These are phyloP conservation scores for Elongisporangium undulatum DNA, from an alignment of 352 stramenopile genomes.

Conservation along the genomic window DNA sequence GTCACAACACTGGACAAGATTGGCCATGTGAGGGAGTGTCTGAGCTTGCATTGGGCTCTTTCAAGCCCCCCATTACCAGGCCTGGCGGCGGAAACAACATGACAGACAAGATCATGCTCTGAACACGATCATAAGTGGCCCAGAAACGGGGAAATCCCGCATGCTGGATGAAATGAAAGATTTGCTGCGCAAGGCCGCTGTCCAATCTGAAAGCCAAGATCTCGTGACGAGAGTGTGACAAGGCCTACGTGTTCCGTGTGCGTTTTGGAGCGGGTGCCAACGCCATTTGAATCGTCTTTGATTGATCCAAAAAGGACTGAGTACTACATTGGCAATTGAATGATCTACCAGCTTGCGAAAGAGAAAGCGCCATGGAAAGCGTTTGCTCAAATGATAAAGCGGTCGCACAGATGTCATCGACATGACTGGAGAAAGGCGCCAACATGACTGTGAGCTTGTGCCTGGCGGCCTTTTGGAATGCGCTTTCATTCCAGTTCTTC, in stretches of 20 bases:
- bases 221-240: constrained; percentile 8
- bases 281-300: no score
- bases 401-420: background rate
- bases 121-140: constrained; percentile 9
- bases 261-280: no score
- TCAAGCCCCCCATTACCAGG: no score
- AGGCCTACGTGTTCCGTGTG: no score
- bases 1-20: no score
- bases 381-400: background rate
- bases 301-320: constrained; percentile 1
- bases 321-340: constrained; percentile 18
- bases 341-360: constrained; percentile 21
- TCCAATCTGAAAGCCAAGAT: constrained; percentile 8
- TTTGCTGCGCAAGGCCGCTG: constrained; percentile 15
- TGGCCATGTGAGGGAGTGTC: no score
- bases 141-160: constrained; percentile 16
- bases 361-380: background rate
- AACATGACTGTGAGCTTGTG: constrained; percentile 26
- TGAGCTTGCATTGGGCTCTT: no score
- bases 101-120: constrained; percentile 13
- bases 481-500: constrained; percentile 7
- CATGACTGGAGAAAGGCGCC: constrained; percentile 10
- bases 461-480: constrained; percentile 9
- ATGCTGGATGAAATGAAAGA: constrained; percentile 22
- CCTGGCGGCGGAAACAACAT: no score